Evolutionary conservation across 2,329 filamentous ascomycete species (phyloP).

Genomic region (Cytospora piceicola): DNA sequence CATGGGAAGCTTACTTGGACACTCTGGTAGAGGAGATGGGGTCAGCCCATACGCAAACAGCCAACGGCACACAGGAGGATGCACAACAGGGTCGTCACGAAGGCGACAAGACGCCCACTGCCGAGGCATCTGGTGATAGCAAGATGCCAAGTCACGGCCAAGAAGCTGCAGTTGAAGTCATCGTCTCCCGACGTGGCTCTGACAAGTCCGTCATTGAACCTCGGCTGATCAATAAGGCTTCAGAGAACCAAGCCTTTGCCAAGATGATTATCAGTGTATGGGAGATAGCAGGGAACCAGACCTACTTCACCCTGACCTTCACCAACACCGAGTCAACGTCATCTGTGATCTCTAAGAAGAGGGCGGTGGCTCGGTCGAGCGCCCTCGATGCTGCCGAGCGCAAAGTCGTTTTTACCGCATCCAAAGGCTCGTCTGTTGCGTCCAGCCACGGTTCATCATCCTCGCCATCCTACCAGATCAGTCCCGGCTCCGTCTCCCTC

Average conservation of each 20-base stretch:
- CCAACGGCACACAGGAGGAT: constrained; percentile 31
- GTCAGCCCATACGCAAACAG: constrained; percentile 1
- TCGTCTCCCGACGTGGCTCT: constrained; percentile 58
- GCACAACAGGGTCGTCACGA: not conserved
- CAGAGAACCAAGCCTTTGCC: constrained; percentile 56
- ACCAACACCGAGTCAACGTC: constrained; percentile 59
- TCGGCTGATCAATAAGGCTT: constrained; percentile 42
- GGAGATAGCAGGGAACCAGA: constrained; percentile 67
- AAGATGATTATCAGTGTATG: constrained; percentile 80
- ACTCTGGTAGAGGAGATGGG: constrained; percentile 52
- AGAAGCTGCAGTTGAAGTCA: constrained; percentile 68
- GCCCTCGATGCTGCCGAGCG: constrained; percentile 52
- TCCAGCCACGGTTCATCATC: constrained; percentile 52
- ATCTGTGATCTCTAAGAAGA: constrained; percentile 41
- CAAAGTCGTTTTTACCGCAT: constrained; percentile 47
- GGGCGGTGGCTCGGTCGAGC: constrained; percentile 45
- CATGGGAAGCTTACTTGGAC: constrained; percentile 63
- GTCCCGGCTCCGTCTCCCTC: constrained; percentile 57
- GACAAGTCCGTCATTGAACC: constrained; percentile 46
- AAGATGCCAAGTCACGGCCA: constrained; percentile 28
- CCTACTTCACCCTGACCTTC: constrained; percentile 76
- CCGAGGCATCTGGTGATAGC: constrained; percentile 19
- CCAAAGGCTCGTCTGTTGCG: constrained; percentile 50
- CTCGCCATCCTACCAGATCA: constrained; percentile 49
- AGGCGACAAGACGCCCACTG: constrained; percentile 15